phyloP scores from a whole-genome alignment of 176 grass and related monocot genomes.

The Canna indica region DNA sequence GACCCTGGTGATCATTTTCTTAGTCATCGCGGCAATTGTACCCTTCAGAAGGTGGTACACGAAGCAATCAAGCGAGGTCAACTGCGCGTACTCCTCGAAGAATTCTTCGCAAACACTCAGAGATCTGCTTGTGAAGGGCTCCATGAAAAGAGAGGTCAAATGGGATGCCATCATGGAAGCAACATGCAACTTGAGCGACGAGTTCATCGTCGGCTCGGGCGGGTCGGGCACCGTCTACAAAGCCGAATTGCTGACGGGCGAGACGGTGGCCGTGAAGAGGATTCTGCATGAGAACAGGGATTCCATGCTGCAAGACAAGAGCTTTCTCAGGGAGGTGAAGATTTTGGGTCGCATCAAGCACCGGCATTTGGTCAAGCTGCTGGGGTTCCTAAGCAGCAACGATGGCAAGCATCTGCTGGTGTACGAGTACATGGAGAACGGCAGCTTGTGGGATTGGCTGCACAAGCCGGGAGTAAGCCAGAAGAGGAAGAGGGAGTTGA shows the following conservation, averaged over 20 bases:
- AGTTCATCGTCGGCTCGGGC: conserved; percentile 70
- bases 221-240: conserved; percentile 80
- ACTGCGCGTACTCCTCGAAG: conserved; percentile 47
- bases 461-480: conserved; percentile 34
- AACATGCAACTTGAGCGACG: conserved; percentile 69
- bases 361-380: conserved; percentile 88
- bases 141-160: conserved; percentile 55
- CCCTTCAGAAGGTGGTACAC: conserved; percentile 10
- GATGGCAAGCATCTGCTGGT: conserved; percentile 50
- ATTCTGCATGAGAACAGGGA: conserved; percentile 48
- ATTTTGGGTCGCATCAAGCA: conserved; percentile 68
- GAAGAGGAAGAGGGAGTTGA: conserved; percentile 36
- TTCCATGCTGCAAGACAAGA: conserved; percentile 44
- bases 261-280: conserved; percentile 84
- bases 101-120: conserved; percentile 36
- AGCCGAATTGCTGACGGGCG: conserved; percentile 54
- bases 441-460: conserved; percentile 84
- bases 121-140: conserved; percentile 56
- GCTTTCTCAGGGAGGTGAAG: conserved; percentile 74
- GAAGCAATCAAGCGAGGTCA: conserved; percentile 41
- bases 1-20: conserved; percentile 44
- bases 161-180: conserved; percentile 98
- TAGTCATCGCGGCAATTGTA: conserved; percentile 31
- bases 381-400: conserved; percentile 53
- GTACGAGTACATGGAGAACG: conserved; percentile 97